Conservation (phyloP, 2,329 filamentous ascomycete genomes). For the Fusarium pseudocircinatum region DNA sequence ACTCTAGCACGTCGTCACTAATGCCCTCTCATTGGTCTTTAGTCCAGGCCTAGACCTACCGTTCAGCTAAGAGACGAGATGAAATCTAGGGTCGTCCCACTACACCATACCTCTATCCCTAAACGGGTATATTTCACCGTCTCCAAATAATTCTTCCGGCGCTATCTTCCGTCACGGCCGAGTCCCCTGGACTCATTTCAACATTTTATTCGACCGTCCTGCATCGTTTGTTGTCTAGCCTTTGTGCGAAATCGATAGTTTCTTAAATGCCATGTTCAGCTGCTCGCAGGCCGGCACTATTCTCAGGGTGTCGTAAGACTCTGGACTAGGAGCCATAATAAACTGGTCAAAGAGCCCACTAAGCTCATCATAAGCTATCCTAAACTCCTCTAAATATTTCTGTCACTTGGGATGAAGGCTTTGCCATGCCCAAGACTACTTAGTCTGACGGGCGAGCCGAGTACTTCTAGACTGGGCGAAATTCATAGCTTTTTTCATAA, state of each 20-base stretch:
- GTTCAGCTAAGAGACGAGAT: not conserved
- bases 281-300: not conserved
- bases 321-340: not conserved
- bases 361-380: not conserved
- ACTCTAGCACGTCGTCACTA: not conserved
- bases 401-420: not conserved
- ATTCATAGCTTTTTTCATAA: not conserved
- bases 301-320: not conserved
- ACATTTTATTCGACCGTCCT: not conserved
- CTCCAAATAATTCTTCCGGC: constrained; percentile 1
- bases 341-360: not conserved
- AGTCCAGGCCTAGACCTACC: not conserved
- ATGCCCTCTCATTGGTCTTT: not conserved
- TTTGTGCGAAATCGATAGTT: constrained; percentile 5
- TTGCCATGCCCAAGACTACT: not conserved
- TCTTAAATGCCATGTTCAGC: not conserved
- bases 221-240: not conserved
- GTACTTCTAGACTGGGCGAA: not conserved
- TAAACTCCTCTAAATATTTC: not conserved
- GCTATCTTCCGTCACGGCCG: not conserved
- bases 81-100: not conserved
- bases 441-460: not conserved
- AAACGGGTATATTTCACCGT: constrained; percentile 5
- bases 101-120: not conserved
- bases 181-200: not conserved